These are phyloP conservation scores for Diaporthe humulicola DNA, from an alignment of 2,329 filamentous ascomycete genomes.

Conservation along the genomic window DNA sequence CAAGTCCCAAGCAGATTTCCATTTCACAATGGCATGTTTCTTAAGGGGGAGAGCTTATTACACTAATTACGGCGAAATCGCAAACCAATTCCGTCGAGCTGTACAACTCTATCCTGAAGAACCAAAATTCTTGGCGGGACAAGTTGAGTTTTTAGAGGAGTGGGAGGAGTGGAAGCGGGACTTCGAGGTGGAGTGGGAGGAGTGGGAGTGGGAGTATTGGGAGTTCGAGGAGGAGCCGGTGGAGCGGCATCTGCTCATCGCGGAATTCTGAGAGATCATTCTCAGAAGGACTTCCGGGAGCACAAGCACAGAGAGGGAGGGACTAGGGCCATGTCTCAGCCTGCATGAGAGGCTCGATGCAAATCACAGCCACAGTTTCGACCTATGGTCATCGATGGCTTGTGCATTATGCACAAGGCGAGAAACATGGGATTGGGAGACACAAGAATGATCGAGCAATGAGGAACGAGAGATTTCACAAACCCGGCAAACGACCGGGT, in stretches of 20 bases:
- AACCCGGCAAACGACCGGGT: not conserved
- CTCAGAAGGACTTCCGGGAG: too few species aligned
- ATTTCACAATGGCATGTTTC: not conserved
- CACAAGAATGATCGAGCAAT: not conserved
- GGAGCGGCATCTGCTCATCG: too few species aligned
- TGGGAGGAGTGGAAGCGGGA: too few species aligned
- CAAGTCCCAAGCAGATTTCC: not conserved
- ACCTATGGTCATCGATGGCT: too few species aligned
- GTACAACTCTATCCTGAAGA: not conserved
- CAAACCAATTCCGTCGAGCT: not conserved
- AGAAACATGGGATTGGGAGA: not conserved
- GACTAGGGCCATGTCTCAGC: not conserved
- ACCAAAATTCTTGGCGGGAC: not conserved
- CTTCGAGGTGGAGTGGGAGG: too few species aligned
- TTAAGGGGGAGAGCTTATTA: not conserved
- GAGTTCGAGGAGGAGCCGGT: too few species aligned
- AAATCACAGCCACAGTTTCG: not conserved
- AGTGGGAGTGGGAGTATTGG: too few species aligned
- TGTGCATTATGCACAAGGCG: too few species aligned
- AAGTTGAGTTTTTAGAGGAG: not conserved
- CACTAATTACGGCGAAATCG: rapidly evolving
- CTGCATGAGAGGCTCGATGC: not conserved
- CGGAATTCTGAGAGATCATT: too few species aligned
- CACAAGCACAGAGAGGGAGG: too few species aligned
- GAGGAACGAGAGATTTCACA: not conserved